Evolutionary conservation across 192 early-diverging fungal genomes (phyloP).

Genomic region (Entomortierella lignicola): DNA sequence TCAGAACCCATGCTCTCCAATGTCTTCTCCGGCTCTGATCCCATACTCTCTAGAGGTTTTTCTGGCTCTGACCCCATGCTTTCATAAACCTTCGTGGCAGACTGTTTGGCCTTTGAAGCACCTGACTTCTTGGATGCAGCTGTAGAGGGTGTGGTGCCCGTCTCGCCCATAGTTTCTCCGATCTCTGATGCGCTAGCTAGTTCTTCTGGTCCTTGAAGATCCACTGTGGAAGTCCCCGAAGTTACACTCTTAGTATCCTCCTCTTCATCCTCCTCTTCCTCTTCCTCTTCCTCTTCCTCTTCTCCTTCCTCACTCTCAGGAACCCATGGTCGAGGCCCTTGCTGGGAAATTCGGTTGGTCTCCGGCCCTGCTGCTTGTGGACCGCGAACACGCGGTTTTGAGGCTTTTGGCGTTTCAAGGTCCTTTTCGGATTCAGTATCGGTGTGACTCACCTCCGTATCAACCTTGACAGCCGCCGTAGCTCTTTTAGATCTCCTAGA

Average conservation of each 20-base stretch:
- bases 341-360: conserved; percentile 27
- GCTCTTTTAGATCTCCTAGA: conserved; percentile 15
- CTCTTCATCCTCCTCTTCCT: background rate
- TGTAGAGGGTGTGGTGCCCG: background rate
- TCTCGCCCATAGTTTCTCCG: conserved; percentile 42
- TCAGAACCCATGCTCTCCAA: conserved; percentile 49
- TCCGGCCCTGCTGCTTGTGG: conserved; percentile 20
- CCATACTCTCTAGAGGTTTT: conserved; percentile 46
- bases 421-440: conserved; percentile 33
- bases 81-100: background rate
- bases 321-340: conserved; percentile 48
- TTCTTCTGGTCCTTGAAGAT: conserved; percentile 33
- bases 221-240: conserved; percentile 2
- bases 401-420: conserved; percentile 31
- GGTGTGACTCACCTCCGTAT: conserved; percentile 4
- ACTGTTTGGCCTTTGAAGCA: background rate
- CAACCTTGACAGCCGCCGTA: background rate
- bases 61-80: conserved; percentile 43
- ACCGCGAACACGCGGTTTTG: conserved; percentile 30
- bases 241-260: background rate
- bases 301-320: conserved; percentile 11
- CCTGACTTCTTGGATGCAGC: background rate
- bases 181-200: conserved; percentile 15
- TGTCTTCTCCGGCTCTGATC: conserved; percentile 37
- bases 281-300: background rate